Conservation (phyloP, 2,329 filamentous ascomycete genomes). For the Aurifilum marmelostoma region DNA sequence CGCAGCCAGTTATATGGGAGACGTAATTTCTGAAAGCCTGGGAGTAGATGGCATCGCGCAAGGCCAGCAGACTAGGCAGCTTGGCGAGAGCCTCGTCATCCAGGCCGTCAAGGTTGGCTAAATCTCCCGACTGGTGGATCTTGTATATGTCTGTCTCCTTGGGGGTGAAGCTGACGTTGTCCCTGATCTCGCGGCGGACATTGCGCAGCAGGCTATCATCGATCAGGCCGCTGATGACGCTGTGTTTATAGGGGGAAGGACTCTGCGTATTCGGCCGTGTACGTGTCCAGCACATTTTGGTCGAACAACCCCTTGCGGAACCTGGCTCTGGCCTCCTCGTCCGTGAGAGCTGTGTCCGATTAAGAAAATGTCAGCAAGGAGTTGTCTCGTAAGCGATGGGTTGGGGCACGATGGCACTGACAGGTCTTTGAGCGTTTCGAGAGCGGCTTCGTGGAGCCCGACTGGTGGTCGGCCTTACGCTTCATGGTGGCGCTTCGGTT, state of each 20-base stretch:
- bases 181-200: slow-evolving; percentile 86
- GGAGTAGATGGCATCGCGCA: slow-evolving; percentile 96
- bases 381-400: slow-evolving; percentile 17
- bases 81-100: slow-evolving; percentile 83
- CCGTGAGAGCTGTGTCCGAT: slow-evolving; percentile 45
- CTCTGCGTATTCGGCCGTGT: slow-evolving; percentile 64
- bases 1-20: slow-evolving; percentile 81
- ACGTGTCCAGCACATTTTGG: slow-evolving; percentile 57
- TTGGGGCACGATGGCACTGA: slow-evolving; percentile 36
- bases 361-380: slow-evolving; percentile 10
- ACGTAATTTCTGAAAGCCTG: slow-evolving; percentile 87
- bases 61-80: slow-evolving; percentile 82
- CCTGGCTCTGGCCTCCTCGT: slow-evolving; percentile 56
- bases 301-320: slow-evolving; percentile 72
- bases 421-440: slow-evolving; percentile 60
- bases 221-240: slow-evolving; percentile 82
- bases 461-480: slow-evolving; percentile 59
- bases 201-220: slow-evolving; percentile 79
- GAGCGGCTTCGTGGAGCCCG: slow-evolving; percentile 45
- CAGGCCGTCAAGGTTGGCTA: slow-evolving; percentile 94
- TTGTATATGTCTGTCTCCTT: slow-evolving; percentile 99
- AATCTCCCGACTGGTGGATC: slow-evolving; percentile 96
- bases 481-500: slow-evolving; percentile 52
- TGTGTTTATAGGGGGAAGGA: slow-evolving; percentile 87
- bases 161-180: slow-evolving; percentile 92